phyloP scores from a whole-genome alignment of 345 rosid genomes.

The Triadica sebifera region DNA sequence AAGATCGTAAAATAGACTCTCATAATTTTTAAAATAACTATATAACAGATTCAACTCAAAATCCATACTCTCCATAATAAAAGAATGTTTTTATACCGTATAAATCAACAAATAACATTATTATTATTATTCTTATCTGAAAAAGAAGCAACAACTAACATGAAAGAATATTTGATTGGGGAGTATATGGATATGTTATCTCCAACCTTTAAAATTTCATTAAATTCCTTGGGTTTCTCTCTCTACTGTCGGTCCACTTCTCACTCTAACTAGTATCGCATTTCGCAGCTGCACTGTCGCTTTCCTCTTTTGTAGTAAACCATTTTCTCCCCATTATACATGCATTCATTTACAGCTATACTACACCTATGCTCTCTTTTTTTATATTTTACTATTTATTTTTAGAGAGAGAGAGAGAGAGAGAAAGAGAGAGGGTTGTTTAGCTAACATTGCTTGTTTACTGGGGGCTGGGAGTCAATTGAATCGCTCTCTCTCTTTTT shows the following conservation, averaged over 20 bases:
- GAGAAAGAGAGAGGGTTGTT: not conserved
- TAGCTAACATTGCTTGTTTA: not conserved
- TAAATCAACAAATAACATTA: too few relatives aligned
- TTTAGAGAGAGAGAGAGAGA: not conserved
- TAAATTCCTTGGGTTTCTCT: not conserved
- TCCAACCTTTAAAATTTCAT: not conserved
- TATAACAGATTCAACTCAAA: too few relatives aligned
- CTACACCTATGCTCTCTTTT: not conserved
- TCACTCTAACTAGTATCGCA: not conserved
- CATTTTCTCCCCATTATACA: not conserved
- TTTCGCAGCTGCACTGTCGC: slow-evolving; percentile 25
- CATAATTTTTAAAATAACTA: too few relatives aligned
- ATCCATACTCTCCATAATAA: too few relatives aligned
- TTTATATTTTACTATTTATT: not conserved
- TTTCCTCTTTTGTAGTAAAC: slow-evolving; percentile 28
- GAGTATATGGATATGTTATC: not conserved
- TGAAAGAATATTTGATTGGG: not conserved
- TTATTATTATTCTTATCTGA: too few relatives aligned
- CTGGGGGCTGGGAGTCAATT: not conserved
- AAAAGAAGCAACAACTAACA: not conserved
- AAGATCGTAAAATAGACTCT: too few relatives aligned
- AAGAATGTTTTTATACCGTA: too few relatives aligned
- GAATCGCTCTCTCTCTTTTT: not conserved
- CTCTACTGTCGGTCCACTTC: slow-evolving; percentile 21
- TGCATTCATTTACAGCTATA: slow-evolving; percentile 13